These are phyloP conservation scores for Leccinum uliginosum DNA, from an alignment of 768 basidiomycete genomes.

Conservation along the genomic window DNA sequence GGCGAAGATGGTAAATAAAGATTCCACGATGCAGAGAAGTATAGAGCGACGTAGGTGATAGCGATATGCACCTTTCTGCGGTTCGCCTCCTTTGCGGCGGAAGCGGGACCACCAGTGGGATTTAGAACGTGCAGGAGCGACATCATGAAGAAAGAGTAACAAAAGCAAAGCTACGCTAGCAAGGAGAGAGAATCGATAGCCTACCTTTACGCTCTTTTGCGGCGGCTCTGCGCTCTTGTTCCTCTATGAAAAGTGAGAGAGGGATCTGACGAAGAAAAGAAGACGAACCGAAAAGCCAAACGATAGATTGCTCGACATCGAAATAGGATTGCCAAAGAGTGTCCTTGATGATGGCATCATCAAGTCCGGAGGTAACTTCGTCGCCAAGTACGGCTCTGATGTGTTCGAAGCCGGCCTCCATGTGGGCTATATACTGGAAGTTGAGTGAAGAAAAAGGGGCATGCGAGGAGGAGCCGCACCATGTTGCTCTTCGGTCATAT, in stretches of 20 bases:
- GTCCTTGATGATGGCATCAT: constrained; percentile 73
- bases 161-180: constrained; percentile 35
- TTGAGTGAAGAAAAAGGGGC: constrained; percentile 5
- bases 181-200: constrained; percentile 33
- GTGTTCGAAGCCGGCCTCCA: constrained; percentile 67
- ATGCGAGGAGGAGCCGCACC: constrained; percentile 40
- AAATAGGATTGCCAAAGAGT: constrained; percentile 87
- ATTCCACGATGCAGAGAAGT: constrained; percentile 10
- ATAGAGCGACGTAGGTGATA: constrained; percentile 27
- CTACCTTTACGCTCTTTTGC: constrained; percentile 84
- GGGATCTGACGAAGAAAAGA: background rate
- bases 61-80: constrained; percentile 58
- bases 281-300: constrained; percentile 68
- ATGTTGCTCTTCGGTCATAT: constrained; percentile 79
- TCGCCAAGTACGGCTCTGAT: constrained; percentile 67
- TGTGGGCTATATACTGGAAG: constrained; percentile 44
- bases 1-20: constrained; percentile 21
- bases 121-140: constrained; percentile 26
- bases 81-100: constrained; percentile 33
- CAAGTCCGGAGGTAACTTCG: constrained; percentile 58
- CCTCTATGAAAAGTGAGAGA: constrained; percentile 42
- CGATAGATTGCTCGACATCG: constrained; percentile 70
- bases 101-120: constrained; percentile 33
- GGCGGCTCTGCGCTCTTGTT: constrained; percentile 57
- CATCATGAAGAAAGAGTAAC: constrained; percentile 30